Conservation (phyloP, 495 filamentous ascomycete genomes). For the Saxophila tyrrhenica region DNA sequence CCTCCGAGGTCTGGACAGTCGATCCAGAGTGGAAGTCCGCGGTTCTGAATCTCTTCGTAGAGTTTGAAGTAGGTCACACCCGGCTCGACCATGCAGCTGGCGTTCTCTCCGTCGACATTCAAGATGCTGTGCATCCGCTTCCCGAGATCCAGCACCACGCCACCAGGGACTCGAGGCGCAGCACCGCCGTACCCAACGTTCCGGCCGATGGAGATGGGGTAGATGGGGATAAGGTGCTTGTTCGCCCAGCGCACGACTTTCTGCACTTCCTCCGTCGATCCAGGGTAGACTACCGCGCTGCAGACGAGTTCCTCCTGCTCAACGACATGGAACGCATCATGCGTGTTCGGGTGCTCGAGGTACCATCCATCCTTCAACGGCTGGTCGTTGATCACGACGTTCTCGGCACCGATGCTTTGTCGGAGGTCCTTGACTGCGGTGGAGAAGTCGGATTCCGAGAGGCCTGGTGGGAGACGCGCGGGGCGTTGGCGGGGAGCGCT, state of each 20-base stretch:
- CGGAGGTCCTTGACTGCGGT: conserved; percentile 17
- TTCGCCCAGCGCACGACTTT: conserved; percentile 37
- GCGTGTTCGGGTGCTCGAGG: conserved; percentile 44
- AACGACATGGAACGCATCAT: conserved; percentile 34
- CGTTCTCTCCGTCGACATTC: conserved; percentile 41
- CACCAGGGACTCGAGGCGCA: conserved; percentile 42
- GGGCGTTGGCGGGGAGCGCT: background rate
- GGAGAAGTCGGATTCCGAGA: background rate
- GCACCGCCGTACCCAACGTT: conserved; percentile 50
- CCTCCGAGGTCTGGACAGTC: conserved; percentile 47
- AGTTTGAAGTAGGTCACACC: conserved; percentile 38
- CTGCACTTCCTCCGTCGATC: conserved; percentile 38
- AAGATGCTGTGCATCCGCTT: conserved; percentile 44
- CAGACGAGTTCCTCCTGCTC: conserved; percentile 14
- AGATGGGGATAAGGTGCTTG: conserved; percentile 40
- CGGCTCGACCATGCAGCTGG: conserved; percentile 45
- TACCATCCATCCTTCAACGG: conserved; percentile 41
- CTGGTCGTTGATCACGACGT: conserved; percentile 40
- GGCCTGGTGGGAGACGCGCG: background rate
- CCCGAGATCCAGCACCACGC: conserved; percentile 44
- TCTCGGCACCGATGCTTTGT: conserved; percentile 28
- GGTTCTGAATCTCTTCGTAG: background rate
- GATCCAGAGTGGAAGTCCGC: conserved; percentile 35
- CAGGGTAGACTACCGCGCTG: conserved; percentile 38
- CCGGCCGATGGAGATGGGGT: conserved; percentile 42